Conservation (phyloP, 257 asterid species). For the Vinca minor region DNA sequence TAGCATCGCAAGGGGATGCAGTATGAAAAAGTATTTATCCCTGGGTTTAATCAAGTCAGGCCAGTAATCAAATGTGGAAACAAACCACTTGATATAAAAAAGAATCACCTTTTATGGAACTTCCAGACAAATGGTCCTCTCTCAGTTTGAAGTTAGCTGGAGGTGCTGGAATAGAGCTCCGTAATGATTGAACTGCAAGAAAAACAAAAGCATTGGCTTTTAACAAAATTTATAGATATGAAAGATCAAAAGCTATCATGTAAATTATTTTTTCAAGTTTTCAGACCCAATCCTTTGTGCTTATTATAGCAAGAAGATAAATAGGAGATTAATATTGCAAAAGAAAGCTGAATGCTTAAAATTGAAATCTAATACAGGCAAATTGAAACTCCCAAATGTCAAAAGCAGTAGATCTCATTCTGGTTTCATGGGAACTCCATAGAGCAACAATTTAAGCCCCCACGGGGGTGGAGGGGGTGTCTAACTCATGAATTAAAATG, state of each 20-base stretch:
- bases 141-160: slow-evolving; percentile 62
- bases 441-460: not conserved
- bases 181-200: slow-evolving; percentile 40
- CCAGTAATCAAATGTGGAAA: not conserved
- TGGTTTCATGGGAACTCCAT: not conserved
- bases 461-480: no score
- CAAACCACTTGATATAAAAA: slow-evolving; percentile 6
- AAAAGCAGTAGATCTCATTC: not conserved
- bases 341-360: not conserved
- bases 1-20: not conserved
- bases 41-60: not conserved
- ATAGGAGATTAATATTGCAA: not conserved
- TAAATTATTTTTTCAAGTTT: no score
- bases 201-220: not conserved
- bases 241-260: not conserved
- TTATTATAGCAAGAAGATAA: slow-evolving; percentile 6
- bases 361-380: not conserved
- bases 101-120: slow-evolving; percentile 68
- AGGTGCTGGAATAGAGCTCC: slow-evolving; percentile 61
- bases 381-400: not conserved
- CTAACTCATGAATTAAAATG: not conserved
- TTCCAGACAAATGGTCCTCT: slow-evolving; percentile 72
- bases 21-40: not conserved
- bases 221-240: not conserved
- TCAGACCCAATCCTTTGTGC: not conserved